Conservation (phyloP, 1,284 basidiomycete genomes). For the Exobasidium rhododendri region DNA sequence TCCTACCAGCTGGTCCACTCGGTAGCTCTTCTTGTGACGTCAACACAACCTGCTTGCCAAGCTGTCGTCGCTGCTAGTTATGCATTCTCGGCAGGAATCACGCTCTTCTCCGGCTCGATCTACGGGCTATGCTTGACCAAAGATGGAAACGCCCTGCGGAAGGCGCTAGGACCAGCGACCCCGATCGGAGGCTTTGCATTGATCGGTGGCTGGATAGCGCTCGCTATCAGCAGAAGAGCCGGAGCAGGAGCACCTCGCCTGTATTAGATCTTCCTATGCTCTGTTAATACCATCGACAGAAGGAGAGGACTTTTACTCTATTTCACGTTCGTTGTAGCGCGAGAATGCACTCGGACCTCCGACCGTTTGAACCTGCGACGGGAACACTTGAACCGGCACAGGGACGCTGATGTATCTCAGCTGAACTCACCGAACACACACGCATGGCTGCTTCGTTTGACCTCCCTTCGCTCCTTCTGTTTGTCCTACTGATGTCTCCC, state of each 20-base stretch:
- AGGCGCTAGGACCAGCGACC: slow-evolving; percentile 43
- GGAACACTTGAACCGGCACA: no score
- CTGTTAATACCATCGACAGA: no score
- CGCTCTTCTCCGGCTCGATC: slow-evolving; percentile 50
- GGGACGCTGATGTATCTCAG: no score
- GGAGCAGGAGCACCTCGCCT: not conserved
- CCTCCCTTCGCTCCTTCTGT: no score
- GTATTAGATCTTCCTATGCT: no score
- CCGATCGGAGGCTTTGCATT: slow-evolving; percentile 48
- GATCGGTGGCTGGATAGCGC: slow-evolving; percentile 46
- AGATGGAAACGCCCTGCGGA: slow-evolving; percentile 36
- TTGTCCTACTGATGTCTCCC: no score
- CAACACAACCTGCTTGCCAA: slow-evolving; percentile 18
- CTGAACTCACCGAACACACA: no score
- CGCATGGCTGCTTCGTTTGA: no score
- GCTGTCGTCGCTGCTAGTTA: slow-evolving; percentile 32
- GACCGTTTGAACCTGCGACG: no score
- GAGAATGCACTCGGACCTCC: no score
- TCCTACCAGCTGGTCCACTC: slow-evolving; percentile 51
- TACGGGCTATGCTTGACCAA: slow-evolving; percentile 48
- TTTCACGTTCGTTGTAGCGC: no score
- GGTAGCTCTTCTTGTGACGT: slow-evolving; percentile 35
- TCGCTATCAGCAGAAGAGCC: slow-evolving; percentile 32
- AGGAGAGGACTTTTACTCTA: no score
- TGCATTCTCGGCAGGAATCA: slow-evolving; percentile 45